Evolutionary conservation across 345 rosid species (phyloP).

Genomic region (Garcia nutans): DNA sequence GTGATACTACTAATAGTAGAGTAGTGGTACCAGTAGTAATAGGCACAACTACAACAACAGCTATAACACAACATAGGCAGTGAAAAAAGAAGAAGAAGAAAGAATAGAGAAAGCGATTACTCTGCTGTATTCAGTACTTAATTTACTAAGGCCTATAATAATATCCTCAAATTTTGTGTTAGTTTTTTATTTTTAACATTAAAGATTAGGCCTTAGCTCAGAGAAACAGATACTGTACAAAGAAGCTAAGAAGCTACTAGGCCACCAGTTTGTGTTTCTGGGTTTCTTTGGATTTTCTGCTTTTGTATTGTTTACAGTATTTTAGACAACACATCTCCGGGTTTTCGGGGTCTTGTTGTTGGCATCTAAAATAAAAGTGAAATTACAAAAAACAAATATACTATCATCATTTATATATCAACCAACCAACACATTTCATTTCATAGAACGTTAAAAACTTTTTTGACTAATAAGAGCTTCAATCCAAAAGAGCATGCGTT

Average conservation of each 20-base stretch:
- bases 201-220: neutral
- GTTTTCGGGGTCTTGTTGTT: constrained; percentile 10
- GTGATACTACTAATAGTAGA: constrained; percentile 10
- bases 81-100: neutral
- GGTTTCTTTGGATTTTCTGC: constrained; percentile 10
- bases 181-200: neutral
- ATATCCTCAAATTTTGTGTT: constrained; percentile 30
- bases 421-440: neutral
- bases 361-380: neutral
- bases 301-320: neutral
- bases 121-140: constrained; percentile 11
- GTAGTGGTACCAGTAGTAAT: neutral
- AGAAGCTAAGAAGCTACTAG: neutral
- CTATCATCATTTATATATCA: neutral
- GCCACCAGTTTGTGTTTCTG: constrained; percentile 7
- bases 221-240: neutral
- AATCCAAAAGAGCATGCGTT: neutral
- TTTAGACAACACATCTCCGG: constrained; percentile 8
- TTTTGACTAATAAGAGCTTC: neutral
- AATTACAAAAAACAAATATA: neutral
- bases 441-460: neutral
- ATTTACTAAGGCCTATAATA: neutral
- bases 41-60: constrained; percentile 17
- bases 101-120: constrained; percentile 21
- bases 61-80: neutral